Evolutionary conservation across 306 rosid species (phyloP).

Genomic region (Lupinus albus): DNA sequence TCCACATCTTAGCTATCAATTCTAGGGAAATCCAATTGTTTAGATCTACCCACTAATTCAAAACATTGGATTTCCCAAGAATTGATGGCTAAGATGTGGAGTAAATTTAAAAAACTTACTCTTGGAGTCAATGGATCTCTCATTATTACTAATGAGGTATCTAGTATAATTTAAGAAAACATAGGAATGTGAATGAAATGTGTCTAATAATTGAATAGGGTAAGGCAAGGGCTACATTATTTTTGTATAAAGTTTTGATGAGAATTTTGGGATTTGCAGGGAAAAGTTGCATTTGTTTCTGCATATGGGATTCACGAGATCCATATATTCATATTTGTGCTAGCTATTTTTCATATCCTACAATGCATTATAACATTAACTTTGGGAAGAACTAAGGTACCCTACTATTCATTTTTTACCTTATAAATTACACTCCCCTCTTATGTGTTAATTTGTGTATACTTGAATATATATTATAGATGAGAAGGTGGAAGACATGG

Average conservation of each 20-base stretch:
- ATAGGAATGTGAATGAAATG: too few species aligned
- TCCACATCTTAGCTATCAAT: too few species aligned
- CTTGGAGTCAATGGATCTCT: too few species aligned
- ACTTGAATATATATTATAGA: constrained; percentile 58
- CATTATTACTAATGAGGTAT: too few species aligned
- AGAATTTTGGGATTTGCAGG: constrained; percentile 39
- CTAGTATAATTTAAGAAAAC: too few species aligned
- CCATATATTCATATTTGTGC: constrained; percentile 76
- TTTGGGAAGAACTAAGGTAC: constrained; percentile 77
- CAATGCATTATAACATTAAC: constrained; percentile 65
- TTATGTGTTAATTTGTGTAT: neutral
- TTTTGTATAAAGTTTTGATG: neutral
- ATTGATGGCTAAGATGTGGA: too few species aligned
- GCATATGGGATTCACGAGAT: constrained; percentile 94
- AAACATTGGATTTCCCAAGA: too few species aligned
- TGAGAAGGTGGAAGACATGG: constrained; percentile 79
- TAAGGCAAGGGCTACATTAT: neutral
- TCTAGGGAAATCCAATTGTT: too few species aligned
- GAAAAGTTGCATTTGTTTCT: constrained; percentile 55
- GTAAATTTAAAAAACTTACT: too few species aligned
- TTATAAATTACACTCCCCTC: neutral
- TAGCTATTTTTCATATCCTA: constrained; percentile 70
- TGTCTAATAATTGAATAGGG: too few species aligned
- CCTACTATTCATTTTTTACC: neutral
- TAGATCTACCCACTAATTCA: too few species aligned